phyloP scores from a whole-genome alignment of 768 basidiomycete species.

The Amanita brunnescens region DNA sequence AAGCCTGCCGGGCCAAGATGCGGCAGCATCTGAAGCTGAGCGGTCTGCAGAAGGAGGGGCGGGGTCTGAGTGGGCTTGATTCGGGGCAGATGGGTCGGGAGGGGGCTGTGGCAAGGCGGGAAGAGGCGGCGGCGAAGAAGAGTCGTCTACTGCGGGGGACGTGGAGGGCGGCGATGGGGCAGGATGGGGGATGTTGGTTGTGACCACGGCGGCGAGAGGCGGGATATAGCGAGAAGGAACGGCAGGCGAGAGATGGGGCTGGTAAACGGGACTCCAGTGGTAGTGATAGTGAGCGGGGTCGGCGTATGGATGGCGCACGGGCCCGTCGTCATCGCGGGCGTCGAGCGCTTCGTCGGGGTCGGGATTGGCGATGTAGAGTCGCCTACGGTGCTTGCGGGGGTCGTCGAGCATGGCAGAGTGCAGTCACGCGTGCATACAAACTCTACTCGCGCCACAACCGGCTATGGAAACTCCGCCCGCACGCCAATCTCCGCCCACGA shows the following conservation, averaged over 20 bases:
- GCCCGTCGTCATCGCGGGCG: slow-evolving; percentile 22
- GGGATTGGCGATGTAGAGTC: slow-evolving; percentile 57
- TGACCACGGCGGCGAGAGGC: slow-evolving; percentile 13
- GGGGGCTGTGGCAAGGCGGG: slow-evolving; percentile 39
- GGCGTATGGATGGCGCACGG: too few relatives aligned
- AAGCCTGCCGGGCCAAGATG: slow-evolving; percentile 26
- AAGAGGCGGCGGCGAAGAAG: slow-evolving; percentile 65
- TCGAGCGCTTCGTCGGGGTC: slow-evolving; percentile 37
- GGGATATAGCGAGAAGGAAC: slow-evolving; percentile 20
- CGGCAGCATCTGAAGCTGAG: slow-evolving; percentile 3
- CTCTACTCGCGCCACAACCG: too few relatives aligned
- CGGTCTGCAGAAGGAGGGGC: neutral
- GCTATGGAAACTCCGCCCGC: neutral
- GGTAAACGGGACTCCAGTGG: slow-evolving; percentile 5
- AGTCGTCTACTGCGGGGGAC: slow-evolving; percentile 53
- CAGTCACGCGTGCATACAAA: too few relatives aligned
- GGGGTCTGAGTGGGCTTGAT: neutral
- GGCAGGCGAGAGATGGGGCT: slow-evolving; percentile 9
- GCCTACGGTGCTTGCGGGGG: slow-evolving; percentile 32
- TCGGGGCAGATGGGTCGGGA: neutral
- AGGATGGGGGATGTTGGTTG: slow-evolving; percentile 16
- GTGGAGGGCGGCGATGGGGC: slow-evolving; percentile 65
- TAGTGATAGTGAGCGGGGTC: too few relatives aligned
- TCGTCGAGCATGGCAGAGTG: slow-evolving; percentile 52
- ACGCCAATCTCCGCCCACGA: slow-evolving; percentile 17